Conservation (phyloP, 345 rosid species). For the Crucihimalaya himalaica region DNA sequence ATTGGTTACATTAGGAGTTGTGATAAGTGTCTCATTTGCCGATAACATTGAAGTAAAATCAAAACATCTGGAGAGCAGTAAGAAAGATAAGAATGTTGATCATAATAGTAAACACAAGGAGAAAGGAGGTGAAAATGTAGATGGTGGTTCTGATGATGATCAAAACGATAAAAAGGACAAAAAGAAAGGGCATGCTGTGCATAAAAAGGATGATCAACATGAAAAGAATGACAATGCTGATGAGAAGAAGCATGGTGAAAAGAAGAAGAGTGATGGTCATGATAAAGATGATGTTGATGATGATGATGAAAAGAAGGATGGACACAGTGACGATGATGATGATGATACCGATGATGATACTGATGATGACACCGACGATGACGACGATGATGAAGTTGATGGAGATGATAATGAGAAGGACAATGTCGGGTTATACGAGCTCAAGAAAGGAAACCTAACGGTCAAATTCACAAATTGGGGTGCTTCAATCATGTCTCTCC, state of each 20-base stretch:
- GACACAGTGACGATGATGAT: slow-evolving; percentile 12
- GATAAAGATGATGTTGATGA: not conserved
- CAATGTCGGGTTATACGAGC: slow-evolving; percentile 58
- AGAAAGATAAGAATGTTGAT: slow-evolving; percentile 5
- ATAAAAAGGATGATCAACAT: slow-evolving; percentile 1
- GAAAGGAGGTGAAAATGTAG: slow-evolving; percentile 9
- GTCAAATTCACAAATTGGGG: slow-evolving; percentile 84
- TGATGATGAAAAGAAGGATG: slow-evolving; percentile 18
- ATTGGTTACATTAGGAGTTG: slow-evolving; percentile 35
- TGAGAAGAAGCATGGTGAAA: slow-evolving; percentile 2
- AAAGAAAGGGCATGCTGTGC: slow-evolving; percentile 17
- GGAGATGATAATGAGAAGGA: slow-evolving; percentile 37
- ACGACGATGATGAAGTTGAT: slow-evolving; percentile 38
- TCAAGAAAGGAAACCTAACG: slow-evolving; percentile 66
- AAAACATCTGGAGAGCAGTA: slow-evolving; percentile 10
- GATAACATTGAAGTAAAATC: slow-evolving; percentile 22
- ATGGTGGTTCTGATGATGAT: slow-evolving; percentile 16
- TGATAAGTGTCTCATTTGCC: slow-evolving; percentile 34
- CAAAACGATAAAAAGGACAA: not conserved
- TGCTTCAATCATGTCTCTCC: slow-evolving; percentile 68
- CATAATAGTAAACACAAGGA: slow-evolving; percentile 12
- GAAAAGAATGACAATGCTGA: not conserved
- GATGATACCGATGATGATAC: slow-evolving; percentile 18
- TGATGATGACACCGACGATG: slow-evolving; percentile 1
- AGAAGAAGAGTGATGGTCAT: slow-evolving; percentile 34